Conservation (phyloP, 2,329 filamentous ascomycete species). For the Albophoma yamanashiensis region DNA sequence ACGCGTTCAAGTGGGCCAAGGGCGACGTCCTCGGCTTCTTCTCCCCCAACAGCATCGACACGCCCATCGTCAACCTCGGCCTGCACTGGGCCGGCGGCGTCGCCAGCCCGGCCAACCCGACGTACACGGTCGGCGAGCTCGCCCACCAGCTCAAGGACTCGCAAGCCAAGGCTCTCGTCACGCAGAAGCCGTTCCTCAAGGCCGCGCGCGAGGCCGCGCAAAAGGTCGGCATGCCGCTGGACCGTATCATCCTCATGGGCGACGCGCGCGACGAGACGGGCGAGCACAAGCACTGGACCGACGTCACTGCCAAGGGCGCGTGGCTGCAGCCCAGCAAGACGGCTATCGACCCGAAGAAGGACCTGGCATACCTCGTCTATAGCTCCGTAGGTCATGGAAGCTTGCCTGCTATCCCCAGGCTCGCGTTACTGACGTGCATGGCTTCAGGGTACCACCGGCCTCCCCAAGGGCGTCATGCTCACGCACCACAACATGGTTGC, state of each 20-base stretch:
- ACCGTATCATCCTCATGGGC: constrained; percentile 68
- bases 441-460: constrained; percentile 64
- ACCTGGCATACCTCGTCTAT: constrained; percentile 79
- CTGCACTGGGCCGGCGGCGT: constrained; percentile 74
- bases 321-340: constrained; percentile 42
- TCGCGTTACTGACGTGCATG: not conserved
- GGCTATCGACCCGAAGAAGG: constrained; percentile 55
- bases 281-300: constrained; percentile 59
- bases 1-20: constrained; percentile 66
- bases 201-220: constrained; percentile 57
- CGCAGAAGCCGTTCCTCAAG: constrained; percentile 56
- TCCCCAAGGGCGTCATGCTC: constrained; percentile 86
- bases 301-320: constrained; percentile 49
- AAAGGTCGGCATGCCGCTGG: constrained; percentile 56
- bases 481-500: constrained; percentile 74
- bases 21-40: constrained; percentile 77
- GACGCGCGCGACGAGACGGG: constrained; percentile 49
- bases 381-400: constrained; percentile 40
- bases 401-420: not conserved
- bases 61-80: constrained; percentile 66
- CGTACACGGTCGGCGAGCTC: constrained; percentile 75
- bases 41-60: constrained; percentile 80
- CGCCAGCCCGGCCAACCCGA: constrained; percentile 77
- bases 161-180: constrained; percentile 63
- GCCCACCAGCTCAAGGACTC: constrained; percentile 76